These are phyloP conservation scores for Chondrostereum purpureum DNA, from an alignment of 1,284 basidiomycete species.

Conservation along the genomic window DNA sequence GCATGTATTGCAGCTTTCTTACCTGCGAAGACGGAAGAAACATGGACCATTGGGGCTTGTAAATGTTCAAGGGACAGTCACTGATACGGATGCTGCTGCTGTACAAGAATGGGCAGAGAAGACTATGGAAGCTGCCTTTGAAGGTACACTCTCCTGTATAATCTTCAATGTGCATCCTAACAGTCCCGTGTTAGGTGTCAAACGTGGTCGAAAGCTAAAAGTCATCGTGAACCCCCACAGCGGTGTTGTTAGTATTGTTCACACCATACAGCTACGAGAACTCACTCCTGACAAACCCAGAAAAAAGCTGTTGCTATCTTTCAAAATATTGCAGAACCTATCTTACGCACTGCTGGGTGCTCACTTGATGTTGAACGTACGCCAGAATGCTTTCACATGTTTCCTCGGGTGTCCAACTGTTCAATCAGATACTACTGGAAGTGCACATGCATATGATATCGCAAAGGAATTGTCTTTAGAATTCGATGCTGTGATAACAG, in stretches of 20 bases:
- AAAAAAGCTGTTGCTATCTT: conserved; percentile 62
- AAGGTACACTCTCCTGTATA: conserved; percentile 7
- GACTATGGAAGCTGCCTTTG: conserved; percentile 5
- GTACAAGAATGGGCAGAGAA: background rate
- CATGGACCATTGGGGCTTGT: background rate
- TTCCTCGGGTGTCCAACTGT: conserved; percentile 6
- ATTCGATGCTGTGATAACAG: conserved; percentile 75
- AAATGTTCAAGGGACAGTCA: background rate
- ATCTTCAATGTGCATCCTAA: conserved; percentile 3
- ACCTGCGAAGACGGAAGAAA: background rate
- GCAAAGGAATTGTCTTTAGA: conserved; percentile 54
- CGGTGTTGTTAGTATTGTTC: conserved; percentile 52
- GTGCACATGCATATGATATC: conserved; percentile 70
- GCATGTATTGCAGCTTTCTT: background rate
- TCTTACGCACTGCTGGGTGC: conserved; percentile 76
- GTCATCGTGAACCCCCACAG: conserved; percentile 88
- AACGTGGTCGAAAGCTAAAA: conserved; percentile 44
- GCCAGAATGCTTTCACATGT: conserved; percentile 12
- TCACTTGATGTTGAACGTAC: conserved; percentile 53
- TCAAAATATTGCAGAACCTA: conserved; percentile 66
- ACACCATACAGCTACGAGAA: background rate
- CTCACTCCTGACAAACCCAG: conserved; percentile 29
- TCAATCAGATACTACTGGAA: conserved; percentile 61
- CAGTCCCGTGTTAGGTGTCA: conserved; percentile 33
- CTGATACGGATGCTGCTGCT: background rate